Conservation (phyloP, 176 grass and related monocot species). For the Hyparrhenia diplandra region DNA sequence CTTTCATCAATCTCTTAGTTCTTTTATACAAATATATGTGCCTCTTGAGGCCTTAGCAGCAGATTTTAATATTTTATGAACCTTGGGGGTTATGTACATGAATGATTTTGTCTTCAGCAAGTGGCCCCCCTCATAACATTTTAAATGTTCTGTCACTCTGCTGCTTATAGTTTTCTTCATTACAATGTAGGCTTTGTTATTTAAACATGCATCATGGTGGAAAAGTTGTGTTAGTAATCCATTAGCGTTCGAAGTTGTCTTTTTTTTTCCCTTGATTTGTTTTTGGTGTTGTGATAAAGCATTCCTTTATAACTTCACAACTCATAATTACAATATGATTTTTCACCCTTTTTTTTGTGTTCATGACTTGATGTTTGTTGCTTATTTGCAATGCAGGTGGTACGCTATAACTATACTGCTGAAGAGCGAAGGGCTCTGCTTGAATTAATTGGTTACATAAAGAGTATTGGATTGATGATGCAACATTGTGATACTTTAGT, state of each 20-base stretch:
- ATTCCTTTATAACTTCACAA: slow-evolving; percentile 7
- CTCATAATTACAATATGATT: neutral
- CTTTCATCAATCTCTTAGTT: slow-evolving; percentile 5
- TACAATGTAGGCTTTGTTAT: slow-evolving; percentile 11
- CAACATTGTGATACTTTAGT: slow-evolving; percentile 90
- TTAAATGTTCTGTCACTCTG: neutral
- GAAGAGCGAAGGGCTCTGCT: slow-evolving; percentile 88
- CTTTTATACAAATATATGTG: neutral
- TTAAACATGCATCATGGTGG: slow-evolving; percentile 7
- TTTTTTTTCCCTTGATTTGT: neutral
- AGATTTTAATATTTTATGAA: slow-evolving; percentile 18
- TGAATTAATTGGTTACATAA: slow-evolving; percentile 97
- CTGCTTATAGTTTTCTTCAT: slow-evolving; percentile 5
- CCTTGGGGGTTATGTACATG: neutral
- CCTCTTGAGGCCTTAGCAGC: neutral
- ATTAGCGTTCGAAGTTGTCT: neutral
- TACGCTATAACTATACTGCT: slow-evolving; percentile 89
- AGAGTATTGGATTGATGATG: slow-evolving; percentile 92
- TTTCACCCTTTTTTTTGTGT: slow-evolving; percentile 9
- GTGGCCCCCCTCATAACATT: neutral
- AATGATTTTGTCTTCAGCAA: neutral
- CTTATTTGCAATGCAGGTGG: slow-evolving; percentile 57
- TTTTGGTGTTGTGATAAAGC: neutral
- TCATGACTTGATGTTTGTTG: slow-evolving; percentile 10
- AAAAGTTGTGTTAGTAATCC: slow-evolving; percentile 11